Percentiles rank a stretch among this genome's conserved stretches.
phyloP scores from a whole-genome alignment of 1,284 basidiomycete species.

The Papiliotrema laurentii region DNA sequence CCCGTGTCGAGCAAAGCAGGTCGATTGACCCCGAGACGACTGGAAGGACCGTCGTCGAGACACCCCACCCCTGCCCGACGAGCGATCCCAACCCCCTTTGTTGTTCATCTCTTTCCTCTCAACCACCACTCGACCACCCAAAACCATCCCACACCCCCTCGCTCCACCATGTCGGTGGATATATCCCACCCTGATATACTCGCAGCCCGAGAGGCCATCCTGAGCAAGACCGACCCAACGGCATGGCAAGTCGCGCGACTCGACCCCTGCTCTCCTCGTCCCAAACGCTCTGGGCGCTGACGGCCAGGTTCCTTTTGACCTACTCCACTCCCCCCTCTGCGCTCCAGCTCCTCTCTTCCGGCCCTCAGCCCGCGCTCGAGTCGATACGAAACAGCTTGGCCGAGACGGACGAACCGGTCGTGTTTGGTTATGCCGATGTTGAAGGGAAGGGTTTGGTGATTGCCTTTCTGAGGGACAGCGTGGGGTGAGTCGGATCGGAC shows the following conservation, averaged over 20 bases:
- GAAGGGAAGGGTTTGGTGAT: constrained; percentile 8
- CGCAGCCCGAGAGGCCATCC: neutral
- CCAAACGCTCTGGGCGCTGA: neutral
- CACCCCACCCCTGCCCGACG: too few species aligned
- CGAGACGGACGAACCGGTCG: constrained; percentile 1
- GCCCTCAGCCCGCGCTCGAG: neutral
- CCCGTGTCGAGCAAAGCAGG: too few species aligned
- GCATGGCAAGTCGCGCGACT: neutral
- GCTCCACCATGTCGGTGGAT: constrained; percentile 2
- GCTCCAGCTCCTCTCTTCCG: constrained; percentile 1
- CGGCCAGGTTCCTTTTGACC: constrained; percentile 3
- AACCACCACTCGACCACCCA: too few species aligned
- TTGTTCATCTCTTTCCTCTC: too few species aligned
- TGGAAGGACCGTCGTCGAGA: too few species aligned
- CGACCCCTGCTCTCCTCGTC: neutral
- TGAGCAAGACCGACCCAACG: neutral
- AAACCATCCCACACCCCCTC: too few species aligned
- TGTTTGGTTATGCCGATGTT: constrained; percentile 11
- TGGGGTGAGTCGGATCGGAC: constrained; percentile 15
- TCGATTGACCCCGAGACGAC: too few species aligned
- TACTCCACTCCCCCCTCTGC: neutral
- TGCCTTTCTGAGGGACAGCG: constrained; percentile 10
- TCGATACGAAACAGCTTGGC: neutral
- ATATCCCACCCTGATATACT: neutral
- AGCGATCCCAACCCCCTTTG: too few species aligned